Evolutionary conservation across 2,329 filamentous ascomycete genomes (phyloP).

Genomic region (Arthrobotrys conoides): DNA sequence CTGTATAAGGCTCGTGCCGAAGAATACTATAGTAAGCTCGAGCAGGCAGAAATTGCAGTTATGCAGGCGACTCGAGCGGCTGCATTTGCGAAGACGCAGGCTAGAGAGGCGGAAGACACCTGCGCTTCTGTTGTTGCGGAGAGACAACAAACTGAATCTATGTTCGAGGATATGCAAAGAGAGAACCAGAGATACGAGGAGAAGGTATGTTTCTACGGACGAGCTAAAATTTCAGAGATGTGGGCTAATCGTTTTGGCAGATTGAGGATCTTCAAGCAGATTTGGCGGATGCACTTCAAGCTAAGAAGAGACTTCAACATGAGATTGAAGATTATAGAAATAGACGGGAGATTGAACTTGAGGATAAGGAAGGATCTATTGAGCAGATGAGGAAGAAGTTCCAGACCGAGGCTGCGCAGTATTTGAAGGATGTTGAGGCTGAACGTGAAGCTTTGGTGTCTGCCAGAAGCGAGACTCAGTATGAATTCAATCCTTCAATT

Average conservation of each 20-base stretch:
- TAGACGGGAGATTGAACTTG: constrained; percentile 93
- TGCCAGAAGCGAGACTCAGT: constrained; percentile 68
- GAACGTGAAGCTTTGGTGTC: constrained; percentile 91
- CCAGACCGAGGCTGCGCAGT: constrained; percentile 87
- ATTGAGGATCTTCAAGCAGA: constrained; percentile 93
- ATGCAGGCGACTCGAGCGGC: constrained; percentile 92
- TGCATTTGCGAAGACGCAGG: constrained; percentile 91
- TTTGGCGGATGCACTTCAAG: constrained; percentile 84
- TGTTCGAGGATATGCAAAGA: constrained; percentile 89
- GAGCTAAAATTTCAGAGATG: background rate
- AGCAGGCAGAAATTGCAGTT: constrained; percentile 95
- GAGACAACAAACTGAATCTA: constrained; percentile 87
- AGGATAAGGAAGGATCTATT: constrained; percentile 95
- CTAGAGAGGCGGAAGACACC: constrained; percentile 89
- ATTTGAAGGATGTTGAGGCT: constrained; percentile 92
- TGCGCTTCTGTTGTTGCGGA: constrained; percentile 92
- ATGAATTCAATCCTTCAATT: constrained; percentile 61
- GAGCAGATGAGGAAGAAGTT: constrained; percentile 99
- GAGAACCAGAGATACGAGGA: constrained; percentile 92
- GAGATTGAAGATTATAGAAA: constrained; percentile 97
- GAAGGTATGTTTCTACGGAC: constrained; percentile 68
- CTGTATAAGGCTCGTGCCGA: constrained; percentile 93
- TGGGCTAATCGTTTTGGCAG: constrained; percentile 42
- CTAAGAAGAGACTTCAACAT: constrained; percentile 94
- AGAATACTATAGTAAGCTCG: constrained; percentile 96